A percentile compares a stretch with the other conserved stretches of the same genome.
Evolutionary conservation across 2,329 filamentous ascomycete species (phyloP).

Genomic region (Colletotrichum falcatum): DNA sequence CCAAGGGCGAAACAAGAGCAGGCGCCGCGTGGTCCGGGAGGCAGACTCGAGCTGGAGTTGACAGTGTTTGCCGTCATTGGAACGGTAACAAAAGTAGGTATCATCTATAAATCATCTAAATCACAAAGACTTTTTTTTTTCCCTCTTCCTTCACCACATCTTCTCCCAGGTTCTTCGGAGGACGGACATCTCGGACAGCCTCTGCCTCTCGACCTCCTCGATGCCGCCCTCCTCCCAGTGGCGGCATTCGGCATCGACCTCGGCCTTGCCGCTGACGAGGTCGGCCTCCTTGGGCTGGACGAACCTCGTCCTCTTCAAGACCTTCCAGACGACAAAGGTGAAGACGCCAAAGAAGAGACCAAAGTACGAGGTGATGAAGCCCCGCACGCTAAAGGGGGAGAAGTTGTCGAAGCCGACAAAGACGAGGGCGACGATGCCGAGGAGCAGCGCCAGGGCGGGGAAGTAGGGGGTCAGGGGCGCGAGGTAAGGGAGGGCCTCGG

Average conservation of each 20-base stretch:
- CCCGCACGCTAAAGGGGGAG: conserved; percentile 59
- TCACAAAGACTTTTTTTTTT: neutral
- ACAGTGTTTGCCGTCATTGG: neutral
- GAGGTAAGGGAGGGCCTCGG: conserved; percentile 61
- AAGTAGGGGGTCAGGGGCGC: conserved; percentile 64
- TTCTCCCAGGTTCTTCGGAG: conserved; percentile 53
- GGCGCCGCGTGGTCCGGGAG: neutral
- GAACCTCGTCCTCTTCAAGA: conserved; percentile 70
- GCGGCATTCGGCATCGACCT: conserved; percentile 69
- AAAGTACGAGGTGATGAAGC: conserved; percentile 67
- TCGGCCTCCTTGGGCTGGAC: conserved; percentile 69
- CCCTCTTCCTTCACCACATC: conserved; percentile 50
- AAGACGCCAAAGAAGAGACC: conserved; percentile 63
- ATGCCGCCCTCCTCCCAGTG: conserved; percentile 60
- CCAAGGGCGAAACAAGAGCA: too few species aligned
- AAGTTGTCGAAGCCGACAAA: conserved; percentile 70
- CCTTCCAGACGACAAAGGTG: conserved; percentile 76
- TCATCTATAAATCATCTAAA: too few species aligned
- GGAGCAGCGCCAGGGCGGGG: conserved; percentile 60
- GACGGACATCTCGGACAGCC: conserved; percentile 52
- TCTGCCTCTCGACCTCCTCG: conserved; percentile 56
- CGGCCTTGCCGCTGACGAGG: conserved; percentile 70
- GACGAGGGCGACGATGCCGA: conserved; percentile 62
- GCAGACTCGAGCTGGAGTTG: neutral
- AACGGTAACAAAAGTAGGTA: conserved; percentile 17